These are phyloP conservation scores for Zygoascus flipseniorum DNA, from an alignment of 805 yeast species.

Conservation along the genomic window DNA sequence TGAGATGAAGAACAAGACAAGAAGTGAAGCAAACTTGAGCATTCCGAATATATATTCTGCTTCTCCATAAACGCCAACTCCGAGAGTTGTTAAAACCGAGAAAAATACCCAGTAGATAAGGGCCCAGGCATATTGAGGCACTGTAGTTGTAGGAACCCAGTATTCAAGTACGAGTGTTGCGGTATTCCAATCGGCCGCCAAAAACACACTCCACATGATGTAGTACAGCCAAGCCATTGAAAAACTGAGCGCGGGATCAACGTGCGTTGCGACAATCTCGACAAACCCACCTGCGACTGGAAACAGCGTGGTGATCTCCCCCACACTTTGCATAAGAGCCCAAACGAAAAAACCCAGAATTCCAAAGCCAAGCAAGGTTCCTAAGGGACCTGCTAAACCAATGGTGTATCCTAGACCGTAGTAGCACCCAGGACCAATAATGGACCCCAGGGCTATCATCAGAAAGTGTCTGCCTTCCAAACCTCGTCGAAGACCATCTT, in stretches of 20 bases:
- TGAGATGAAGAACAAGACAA: slow-evolving; percentile 69
- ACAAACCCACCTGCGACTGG: slow-evolving; percentile 73
- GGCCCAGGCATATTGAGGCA: slow-evolving; percentile 51
- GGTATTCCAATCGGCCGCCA: slow-evolving; percentile 53
- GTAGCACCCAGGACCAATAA: slow-evolving; percentile 73
- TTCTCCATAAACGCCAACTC: slow-evolving; percentile 73
- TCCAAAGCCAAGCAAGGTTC: slow-evolving; percentile 51
- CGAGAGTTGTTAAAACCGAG: slow-evolving; percentile 49
- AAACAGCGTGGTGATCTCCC: slow-evolving; percentile 69
- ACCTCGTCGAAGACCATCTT: not conserved
- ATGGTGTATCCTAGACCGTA: slow-evolving; percentile 63
- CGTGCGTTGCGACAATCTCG: slow-evolving; percentile 65
- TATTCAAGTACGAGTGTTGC: slow-evolving; percentile 71
- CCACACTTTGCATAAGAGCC: slow-evolving; percentile 58
- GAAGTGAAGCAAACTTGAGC: slow-evolving; percentile 62
- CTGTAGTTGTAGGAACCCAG: slow-evolving; percentile 71
- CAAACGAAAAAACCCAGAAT: slow-evolving; percentile 65
- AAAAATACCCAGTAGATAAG: slow-evolving; percentile 38
- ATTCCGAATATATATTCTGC: slow-evolving; percentile 72
- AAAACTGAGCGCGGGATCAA: slow-evolving; percentile 52
- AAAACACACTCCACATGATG: slow-evolving; percentile 5
- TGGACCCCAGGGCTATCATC: slow-evolving; percentile 71
- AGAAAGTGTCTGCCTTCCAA: slow-evolving; percentile 66
- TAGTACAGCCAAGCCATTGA: slow-evolving; percentile 6
- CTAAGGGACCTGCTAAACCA: slow-evolving; percentile 61